A percentile compares a stretch with the other conserved stretches of the same genome.
Conservation (phyloP, 495 filamentous ascomycete genomes). For the Annulohypoxylon bovei region DNA sequence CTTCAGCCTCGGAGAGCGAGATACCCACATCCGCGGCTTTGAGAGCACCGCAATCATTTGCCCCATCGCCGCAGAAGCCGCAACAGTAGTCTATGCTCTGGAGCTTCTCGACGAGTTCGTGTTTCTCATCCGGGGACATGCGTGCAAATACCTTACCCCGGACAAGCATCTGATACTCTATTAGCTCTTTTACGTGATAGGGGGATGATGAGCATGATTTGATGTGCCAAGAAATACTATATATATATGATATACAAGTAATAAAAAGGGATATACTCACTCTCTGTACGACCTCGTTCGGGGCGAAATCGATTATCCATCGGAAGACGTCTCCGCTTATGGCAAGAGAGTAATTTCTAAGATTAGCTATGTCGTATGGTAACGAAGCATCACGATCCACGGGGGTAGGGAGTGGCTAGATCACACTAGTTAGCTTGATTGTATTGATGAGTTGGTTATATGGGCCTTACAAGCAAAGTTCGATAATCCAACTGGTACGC, state of each 20-base stretch:
- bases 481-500: slow-evolving; percentile 77
- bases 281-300: slow-evolving; percentile 75
- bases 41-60: slow-evolving; percentile 97
- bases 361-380: slow-evolving; percentile 80
- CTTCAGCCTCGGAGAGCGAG: slow-evolving; percentile 96
- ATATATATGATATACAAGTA: background rate
- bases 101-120: slow-evolving; percentile 96
- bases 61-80: slow-evolving; percentile 97
- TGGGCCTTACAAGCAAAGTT: slow-evolving; percentile 70
- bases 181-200: slow-evolving; percentile 29
- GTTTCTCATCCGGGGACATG: slow-evolving; percentile 99
- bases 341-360: slow-evolving; percentile 86
- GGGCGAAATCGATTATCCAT: slow-evolving; percentile 93
- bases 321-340: slow-evolving; percentile 94
- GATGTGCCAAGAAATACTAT: background rate
- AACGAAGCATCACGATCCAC: slow-evolving; percentile 79
- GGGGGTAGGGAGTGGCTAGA: slow-evolving; percentile 73
- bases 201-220: background rate
- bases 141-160: slow-evolving; percentile 93
- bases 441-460: background rate
- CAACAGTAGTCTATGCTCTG: slow-evolving; percentile 96
- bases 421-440: slow-evolving; percentile 45
- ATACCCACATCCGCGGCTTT: slow-evolving; percentile 99
- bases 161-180: slow-evolving; percentile 75
- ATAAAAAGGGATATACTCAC: slow-evolving; percentile 52